Evolutionary conservation across 2,329 filamentous ascomycete species (phyloP).

Genomic region (Aspergillus versicolor): DNA sequence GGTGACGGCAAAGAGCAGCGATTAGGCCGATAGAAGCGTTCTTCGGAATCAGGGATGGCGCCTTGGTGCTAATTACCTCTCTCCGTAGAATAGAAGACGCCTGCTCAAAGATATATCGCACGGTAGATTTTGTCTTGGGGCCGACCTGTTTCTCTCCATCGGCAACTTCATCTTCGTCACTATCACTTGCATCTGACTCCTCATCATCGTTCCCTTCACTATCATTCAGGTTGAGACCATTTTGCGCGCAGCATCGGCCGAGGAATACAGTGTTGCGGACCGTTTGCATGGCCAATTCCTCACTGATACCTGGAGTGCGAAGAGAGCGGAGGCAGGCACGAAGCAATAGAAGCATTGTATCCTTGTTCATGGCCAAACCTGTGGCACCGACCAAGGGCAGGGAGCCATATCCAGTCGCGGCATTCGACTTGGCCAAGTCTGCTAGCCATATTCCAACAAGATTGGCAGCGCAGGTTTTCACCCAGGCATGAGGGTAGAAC

Average conservation of each 20-base stretch:
- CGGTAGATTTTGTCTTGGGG: slow-evolving; percentile 45
- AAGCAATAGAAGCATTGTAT: slow-evolving; percentile 62
- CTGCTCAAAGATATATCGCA: slow-evolving; percentile 76
- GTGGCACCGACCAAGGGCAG: slow-evolving; percentile 67
- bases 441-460: slow-evolving; percentile 75
- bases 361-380: slow-evolving; percentile 66
- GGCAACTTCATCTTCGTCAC: slow-evolving; percentile 43
- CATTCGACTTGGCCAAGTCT: slow-evolving; percentile 69
- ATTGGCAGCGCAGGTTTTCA: slow-evolving; percentile 74
- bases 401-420: slow-evolving; percentile 50
- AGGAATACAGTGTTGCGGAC: slow-evolving; percentile 83
- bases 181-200: slow-evolving; percentile 34
- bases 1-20: slow-evolving; percentile 64
- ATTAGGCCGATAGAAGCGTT: slow-evolving; percentile 73
- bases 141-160: slow-evolving; percentile 32
- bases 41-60: slow-evolving; percentile 69
- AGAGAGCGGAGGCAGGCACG: slow-evolving; percentile 60
- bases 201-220: slow-evolving; percentile 42
- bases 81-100: slow-evolving; percentile 76
- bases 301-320: slow-evolving; percentile 63
- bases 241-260: slow-evolving; percentile 63
- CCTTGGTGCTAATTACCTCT: slow-evolving; percentile 64
- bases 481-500: slow-evolving; percentile 67
- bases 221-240: slow-evolving; percentile 48
- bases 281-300: slow-evolving; percentile 74